Conservation (phyloP, 1,284 basidiomycete species). For the Cerrena zonata region DNA sequence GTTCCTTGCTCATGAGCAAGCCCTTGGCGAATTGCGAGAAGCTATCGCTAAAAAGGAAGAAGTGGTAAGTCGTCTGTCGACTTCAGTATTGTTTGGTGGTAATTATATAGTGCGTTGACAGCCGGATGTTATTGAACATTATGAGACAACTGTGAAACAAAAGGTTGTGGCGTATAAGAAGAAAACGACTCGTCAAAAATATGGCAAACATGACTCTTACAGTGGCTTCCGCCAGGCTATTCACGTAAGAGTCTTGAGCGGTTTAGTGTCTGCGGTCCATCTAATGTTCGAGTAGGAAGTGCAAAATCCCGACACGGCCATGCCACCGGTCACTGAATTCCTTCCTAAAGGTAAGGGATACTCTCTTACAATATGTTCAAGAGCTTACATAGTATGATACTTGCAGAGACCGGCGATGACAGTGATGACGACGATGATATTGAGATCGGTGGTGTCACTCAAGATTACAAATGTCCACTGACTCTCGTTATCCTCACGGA, state of each 20-base stretch:
- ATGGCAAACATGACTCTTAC: conserved; percentile 60
- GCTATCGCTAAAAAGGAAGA: conserved; percentile 45
- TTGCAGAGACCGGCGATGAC: conserved; percentile 64
- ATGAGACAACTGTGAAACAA: conserved; percentile 38
- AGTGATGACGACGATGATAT: conserved; percentile 78
- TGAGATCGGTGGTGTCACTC: conserved; percentile 75
- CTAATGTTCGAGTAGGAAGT: conserved; percentile 46
- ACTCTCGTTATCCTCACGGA: conserved; percentile 59
- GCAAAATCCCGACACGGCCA: conserved; percentile 56
- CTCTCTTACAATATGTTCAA: no score
- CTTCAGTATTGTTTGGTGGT: background rate
- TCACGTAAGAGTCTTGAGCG: conserved; percentile 45
- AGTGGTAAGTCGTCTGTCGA: conserved; percentile 42
- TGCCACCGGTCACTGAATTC: conserved; percentile 73
- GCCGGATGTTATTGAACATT: conserved; percentile 44
- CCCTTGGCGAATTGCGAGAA: conserved; percentile 53
- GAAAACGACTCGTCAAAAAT: conserved; percentile 71
- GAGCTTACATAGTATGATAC: background rate
- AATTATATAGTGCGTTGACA: conserved; percentile 19
- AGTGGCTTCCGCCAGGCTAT: conserved; percentile 58
- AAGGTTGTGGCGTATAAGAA: conserved; percentile 41
- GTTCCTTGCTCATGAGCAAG: conserved; percentile 48
- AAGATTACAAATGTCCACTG: conserved; percentile 77
- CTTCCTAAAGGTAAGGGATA: conserved; percentile 55
- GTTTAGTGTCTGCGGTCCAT: background rate